Conservation (phyloP, 139 green algal genomes). For the Chlorella vulgaris region DNA sequence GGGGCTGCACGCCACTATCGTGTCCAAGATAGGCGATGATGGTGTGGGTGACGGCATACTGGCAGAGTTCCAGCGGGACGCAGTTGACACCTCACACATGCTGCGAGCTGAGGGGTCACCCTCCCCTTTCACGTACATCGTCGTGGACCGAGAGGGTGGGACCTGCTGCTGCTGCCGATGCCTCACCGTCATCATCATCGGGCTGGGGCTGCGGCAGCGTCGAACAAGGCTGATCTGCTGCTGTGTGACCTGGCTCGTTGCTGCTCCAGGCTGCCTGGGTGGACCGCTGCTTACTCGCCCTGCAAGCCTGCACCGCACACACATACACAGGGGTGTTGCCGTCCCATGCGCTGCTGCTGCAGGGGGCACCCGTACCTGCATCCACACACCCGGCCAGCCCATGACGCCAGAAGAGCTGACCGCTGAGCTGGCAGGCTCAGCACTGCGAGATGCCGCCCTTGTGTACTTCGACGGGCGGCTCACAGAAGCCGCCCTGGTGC, state of each 20-base stretch:
- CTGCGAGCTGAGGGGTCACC: conserved; percentile 60
- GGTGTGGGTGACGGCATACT: conserved; percentile 82
- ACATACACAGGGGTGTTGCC: too few species aligned
- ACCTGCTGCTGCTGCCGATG: too few species aligned
- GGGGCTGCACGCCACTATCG: conserved; percentile 70
- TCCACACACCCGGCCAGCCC: conserved; percentile 88
- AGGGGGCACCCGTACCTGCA: conserved; percentile 92
- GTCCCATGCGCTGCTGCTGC: too few species aligned
- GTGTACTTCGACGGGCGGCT: conserved; percentile 96
- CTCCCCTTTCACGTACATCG: conserved; percentile 99
- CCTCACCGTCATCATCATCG: too few species aligned
- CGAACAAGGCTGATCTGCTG: too few species aligned
- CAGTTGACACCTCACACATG: conserved; percentile 79
- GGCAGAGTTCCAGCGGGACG: conserved; percentile 86
- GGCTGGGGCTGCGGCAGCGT: too few species aligned
- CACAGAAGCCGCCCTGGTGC: conserved; percentile 82
- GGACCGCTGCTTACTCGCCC: too few species aligned
- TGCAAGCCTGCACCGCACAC: too few species aligned
- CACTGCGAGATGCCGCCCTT: conserved; percentile 66
- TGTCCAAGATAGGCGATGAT: conserved; percentile 91
- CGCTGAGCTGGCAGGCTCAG: conserved; percentile 12
- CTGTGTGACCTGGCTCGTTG: too few species aligned
- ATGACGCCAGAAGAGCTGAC: conserved; percentile 74
- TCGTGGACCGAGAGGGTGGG: conserved; percentile 86
- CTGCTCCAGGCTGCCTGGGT: too few species aligned